Conservation (phyloP, 208 protist genomes). For the Crithidia acanthocephali region DNA sequence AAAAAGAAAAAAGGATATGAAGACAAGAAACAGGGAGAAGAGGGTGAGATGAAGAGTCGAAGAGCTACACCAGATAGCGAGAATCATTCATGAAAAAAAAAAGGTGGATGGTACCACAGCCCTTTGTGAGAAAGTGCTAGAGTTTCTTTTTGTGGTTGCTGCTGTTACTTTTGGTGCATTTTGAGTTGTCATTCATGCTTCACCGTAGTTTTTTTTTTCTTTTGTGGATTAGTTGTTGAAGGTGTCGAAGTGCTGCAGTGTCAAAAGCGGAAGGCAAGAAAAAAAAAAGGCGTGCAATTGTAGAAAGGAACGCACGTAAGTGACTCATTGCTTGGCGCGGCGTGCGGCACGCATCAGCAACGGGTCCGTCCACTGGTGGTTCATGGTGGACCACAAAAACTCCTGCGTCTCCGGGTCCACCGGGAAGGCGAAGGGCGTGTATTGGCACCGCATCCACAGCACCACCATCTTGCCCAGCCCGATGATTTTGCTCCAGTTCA, state of each 20-base stretch:
- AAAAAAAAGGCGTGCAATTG: neutral
- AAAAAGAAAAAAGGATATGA: neutral
- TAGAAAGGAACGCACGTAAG: neutral
- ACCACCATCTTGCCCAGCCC: conserved; percentile 50
- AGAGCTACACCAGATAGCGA: too few relatives aligned
- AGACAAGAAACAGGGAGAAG: neutral
- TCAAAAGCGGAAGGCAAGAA: neutral
- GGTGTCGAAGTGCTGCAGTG: too few relatives aligned
- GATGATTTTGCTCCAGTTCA: conserved; percentile 71
- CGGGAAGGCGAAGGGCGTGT: conserved; percentile 49
- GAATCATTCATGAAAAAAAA: neutral
- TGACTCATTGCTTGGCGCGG: conserved; percentile 13
- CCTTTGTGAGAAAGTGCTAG: too few relatives aligned
- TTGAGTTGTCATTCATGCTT: too few relatives aligned
- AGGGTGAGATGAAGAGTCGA: neutral
- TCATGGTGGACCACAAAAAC: conserved; percentile 52
- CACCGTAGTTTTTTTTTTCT: too few relatives aligned
- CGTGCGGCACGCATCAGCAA: conserved; percentile 38
- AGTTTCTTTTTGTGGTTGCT: too few relatives aligned
- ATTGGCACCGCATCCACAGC: conserved; percentile 72
- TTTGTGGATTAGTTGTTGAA: too few relatives aligned
- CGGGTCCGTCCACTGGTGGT: conserved; percentile 54
- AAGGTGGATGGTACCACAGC: neutral
- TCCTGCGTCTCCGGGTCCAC: conserved; percentile 50
- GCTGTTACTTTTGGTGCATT: too few relatives aligned